Conservation (phyloP, 306 rosid genomes). For the Vigna trinervia region DNA sequence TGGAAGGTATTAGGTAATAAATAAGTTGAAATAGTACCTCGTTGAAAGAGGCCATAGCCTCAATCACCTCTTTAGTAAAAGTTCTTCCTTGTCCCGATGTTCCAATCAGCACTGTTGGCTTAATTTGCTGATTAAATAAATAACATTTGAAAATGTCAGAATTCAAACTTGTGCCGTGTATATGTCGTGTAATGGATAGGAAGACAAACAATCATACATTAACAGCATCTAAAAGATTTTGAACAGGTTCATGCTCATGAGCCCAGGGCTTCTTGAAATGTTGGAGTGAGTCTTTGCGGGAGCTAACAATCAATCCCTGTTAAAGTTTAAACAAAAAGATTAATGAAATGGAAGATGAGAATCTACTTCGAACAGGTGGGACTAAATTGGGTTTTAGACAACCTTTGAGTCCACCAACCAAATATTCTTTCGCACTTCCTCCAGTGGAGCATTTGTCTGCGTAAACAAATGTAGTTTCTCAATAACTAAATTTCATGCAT, state of each 20-base stretch:
- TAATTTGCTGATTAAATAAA: slow-evolving; percentile 66
- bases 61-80: slow-evolving; percentile 85
- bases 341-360: slow-evolving; percentile 38
- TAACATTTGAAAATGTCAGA: slow-evolving; percentile 33
- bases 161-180: neutral
- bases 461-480: slow-evolving; percentile 44
- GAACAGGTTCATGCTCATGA: slow-evolving; percentile 82
- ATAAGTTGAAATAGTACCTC: slow-evolving; percentile 58
- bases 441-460: slow-evolving; percentile 90
- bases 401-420: slow-evolving; percentile 99
- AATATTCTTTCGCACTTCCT: slow-evolving; percentile 89
- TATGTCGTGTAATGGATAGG: slow-evolving; percentile 31
- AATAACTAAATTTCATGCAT: slow-evolving; percentile 23
- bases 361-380: slow-evolving; percentile 16
- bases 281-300: slow-evolving; percentile 90
- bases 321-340: slow-evolving; percentile 41
- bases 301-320: slow-evolving; percentile 86
- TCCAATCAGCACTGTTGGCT: slow-evolving; percentile 93
- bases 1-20: slow-evolving; percentile 11
- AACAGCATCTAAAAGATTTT: slow-evolving; percentile 70
- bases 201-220: slow-evolving; percentile 55
- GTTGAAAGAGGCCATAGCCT: slow-evolving; percentile 79
- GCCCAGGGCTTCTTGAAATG: slow-evolving; percentile 99
- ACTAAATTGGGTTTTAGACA: slow-evolving; percentile 16
- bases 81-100: slow-evolving; percentile 90